A percentile compares a stretch with the other conserved stretches of the same genome.
phyloP scores from a whole-genome alignment of 1,284 basidiomycete genomes.

The Tylopilus sp. region DNA sequence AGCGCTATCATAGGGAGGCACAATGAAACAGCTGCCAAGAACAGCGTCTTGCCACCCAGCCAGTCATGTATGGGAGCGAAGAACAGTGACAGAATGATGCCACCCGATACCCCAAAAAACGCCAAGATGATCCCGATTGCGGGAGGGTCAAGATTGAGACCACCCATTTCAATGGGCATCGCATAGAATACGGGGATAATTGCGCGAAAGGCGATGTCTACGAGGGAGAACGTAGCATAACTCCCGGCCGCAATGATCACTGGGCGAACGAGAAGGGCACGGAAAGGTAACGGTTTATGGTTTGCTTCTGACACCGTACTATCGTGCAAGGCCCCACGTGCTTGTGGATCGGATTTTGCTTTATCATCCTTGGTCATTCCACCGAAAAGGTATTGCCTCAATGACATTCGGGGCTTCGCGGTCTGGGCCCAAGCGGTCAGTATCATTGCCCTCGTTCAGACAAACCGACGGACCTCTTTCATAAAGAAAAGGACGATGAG shows the following conservation, averaged over 20 bases:
- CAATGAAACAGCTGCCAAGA: constrained; percentile 30
- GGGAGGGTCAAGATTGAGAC: constrained; percentile 38
- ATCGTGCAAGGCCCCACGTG: neutral
- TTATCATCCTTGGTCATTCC: neutral
- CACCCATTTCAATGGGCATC: constrained; percentile 41
- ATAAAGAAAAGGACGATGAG: constrained; percentile 46
- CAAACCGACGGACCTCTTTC: constrained; percentile 47
- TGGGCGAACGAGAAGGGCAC: constrained; percentile 34
- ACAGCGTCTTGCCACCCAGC: constrained; percentile 38
- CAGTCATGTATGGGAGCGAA: constrained; percentile 39
- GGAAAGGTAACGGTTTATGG: constrained; percentile 33
- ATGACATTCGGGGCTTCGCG: constrained; percentile 10
- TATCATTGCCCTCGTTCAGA: neutral
- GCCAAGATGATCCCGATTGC: constrained; percentile 42
- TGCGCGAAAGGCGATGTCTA: constrained; percentile 39
- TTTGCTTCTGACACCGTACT: neutral
- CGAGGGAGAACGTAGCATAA: constrained; percentile 39
- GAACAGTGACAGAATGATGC: constrained; percentile 37
- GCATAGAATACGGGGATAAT: constrained; percentile 44
- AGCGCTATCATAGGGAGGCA: constrained; percentile 35
- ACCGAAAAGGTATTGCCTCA: constrained; percentile 23
- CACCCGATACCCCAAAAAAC: constrained; percentile 38
- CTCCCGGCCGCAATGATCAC: constrained; percentile 40
- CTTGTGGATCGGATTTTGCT: neutral
- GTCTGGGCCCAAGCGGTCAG: constrained; percentile 18